Conservation (phyloP, 768 basidiomycete genomes). For the Thelephora ganbajun region DNA sequence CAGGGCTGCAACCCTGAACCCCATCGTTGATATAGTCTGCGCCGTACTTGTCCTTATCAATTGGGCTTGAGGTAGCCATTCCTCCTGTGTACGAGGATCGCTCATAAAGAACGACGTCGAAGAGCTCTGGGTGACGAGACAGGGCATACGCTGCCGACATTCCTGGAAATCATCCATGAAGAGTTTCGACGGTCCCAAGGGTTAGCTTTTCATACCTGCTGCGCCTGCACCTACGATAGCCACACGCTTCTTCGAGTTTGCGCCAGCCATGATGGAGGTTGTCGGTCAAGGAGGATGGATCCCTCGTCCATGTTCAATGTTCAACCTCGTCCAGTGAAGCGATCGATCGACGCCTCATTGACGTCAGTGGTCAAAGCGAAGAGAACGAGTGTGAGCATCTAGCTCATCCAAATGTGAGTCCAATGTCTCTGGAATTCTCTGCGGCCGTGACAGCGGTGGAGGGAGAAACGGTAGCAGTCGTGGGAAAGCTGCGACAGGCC, state of each 20-base stretch:
- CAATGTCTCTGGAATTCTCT: too few species aligned
- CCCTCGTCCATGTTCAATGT: background rate
- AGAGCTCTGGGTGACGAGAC: constrained; percentile 18
- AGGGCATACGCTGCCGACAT: constrained; percentile 22
- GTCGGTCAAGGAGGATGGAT: background rate
- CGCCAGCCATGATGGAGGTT: constrained; percentile 8
- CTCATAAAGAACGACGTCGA: constrained; percentile 19
- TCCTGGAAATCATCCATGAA: constrained; percentile 6
- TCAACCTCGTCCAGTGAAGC: too few species aligned
- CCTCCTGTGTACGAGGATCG: constrained; percentile 16
- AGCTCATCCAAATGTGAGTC: too few species aligned
- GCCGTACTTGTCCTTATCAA: constrained; percentile 18
- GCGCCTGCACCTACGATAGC: constrained; percentile 17
- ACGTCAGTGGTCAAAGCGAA: too few species aligned
- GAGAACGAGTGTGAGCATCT: too few species aligned
- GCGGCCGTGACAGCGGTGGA: too few species aligned
- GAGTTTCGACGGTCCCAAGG: too few species aligned
- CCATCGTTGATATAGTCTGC: constrained; percentile 24
- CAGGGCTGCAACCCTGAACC: constrained; percentile 22
- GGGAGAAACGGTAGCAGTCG: too few species aligned
- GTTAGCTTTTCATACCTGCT: too few species aligned
- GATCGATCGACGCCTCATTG: too few species aligned
- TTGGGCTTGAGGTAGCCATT: constrained; percentile 21
- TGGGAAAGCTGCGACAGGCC: too few species aligned
- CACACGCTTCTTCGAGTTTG: constrained; percentile 9